Percentiles rank a stretch among this genome's conserved stretches.
Conservation (phyloP, 2,329 filamentous ascomycete species). For the Mycogone perniciosa region DNA sequence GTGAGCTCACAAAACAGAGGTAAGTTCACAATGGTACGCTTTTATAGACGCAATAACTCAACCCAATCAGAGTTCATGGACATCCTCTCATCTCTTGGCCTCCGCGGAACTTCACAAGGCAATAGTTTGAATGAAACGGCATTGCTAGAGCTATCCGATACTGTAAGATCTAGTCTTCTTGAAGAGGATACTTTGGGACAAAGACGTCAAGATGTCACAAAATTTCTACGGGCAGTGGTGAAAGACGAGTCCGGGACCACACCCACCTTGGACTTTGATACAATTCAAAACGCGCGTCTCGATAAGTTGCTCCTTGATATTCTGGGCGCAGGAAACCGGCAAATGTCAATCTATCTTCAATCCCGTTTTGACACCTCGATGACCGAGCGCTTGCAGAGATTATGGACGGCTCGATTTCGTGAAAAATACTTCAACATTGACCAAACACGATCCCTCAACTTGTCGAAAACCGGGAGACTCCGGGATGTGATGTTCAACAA, state of each 20-base stretch:
- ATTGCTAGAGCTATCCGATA: slow-evolving; percentile 37
- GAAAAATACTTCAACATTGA: slow-evolving; percentile 42
- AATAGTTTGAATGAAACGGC: slow-evolving; percentile 9
- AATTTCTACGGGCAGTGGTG: slow-evolving; percentile 33
- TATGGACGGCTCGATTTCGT: slow-evolving; percentile 39
- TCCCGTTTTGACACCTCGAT: slow-evolving; percentile 29
- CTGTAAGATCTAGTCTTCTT: slow-evolving; percentile 31
- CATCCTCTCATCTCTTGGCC: not conserved
- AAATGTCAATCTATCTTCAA: slow-evolving; percentile 21
- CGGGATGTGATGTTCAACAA: slow-evolving; percentile 35
- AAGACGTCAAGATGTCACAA: slow-evolving; percentile 30
- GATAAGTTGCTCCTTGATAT: slow-evolving; percentile 41
- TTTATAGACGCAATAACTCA: not conserved
- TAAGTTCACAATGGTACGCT: not conserved
- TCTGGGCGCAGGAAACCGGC: slow-evolving; percentile 24
- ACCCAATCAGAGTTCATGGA: not conserved
- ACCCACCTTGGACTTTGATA: slow-evolving; percentile 32
- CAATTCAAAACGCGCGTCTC: slow-evolving; percentile 33
- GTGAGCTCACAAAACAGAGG: not conserved
- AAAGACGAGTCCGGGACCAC: slow-evolving; percentile 31
- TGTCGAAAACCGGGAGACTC: slow-evolving; percentile 34
- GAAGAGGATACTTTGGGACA: slow-evolving; percentile 26
- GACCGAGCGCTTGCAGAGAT: slow-evolving; percentile 34
- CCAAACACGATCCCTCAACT: slow-evolving; percentile 31
- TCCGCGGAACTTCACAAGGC: not conserved